Percentiles rank a stretch among this genome's conserved stretches.
Evolutionary conservation across 257 asterid species (phyloP).

Genomic region (Primulina eburnea): DNA sequence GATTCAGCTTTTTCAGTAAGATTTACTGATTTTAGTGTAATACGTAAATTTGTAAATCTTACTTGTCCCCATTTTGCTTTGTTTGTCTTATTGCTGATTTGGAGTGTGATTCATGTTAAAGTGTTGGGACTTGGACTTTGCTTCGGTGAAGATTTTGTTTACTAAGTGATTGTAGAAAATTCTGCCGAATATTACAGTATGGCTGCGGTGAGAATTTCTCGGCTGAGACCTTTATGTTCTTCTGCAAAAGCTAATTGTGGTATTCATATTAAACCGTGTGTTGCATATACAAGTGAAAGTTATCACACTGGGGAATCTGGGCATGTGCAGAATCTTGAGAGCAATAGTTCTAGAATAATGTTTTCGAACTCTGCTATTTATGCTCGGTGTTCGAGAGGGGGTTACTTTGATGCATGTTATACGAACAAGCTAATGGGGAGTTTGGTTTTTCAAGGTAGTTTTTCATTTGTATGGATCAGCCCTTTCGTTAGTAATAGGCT

Average conservation of each 20-base stretch:
- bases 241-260: slow-evolving; percentile 25
- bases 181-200: slow-evolving; percentile 29
- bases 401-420: slow-evolving; percentile 10
- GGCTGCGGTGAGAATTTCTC: slow-evolving; percentile 43
- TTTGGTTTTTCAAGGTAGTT: slow-evolving; percentile 25
- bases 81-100: neutral
- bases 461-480: slow-evolving; percentile 35
- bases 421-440: slow-evolving; percentile 22
- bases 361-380: slow-evolving; percentile 23
- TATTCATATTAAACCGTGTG: slow-evolving; percentile 30
- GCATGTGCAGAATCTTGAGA: slow-evolving; percentile 23
- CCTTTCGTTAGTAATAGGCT: slow-evolving; percentile 33
- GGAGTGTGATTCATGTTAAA: neutral
- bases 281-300: slow-evolving; percentile 28
- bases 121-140: slow-evolving; percentile 7
- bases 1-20: neutral
- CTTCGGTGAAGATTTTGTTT: slow-evolving; percentile 11
- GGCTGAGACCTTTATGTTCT: slow-evolving; percentile 28
- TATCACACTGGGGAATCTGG: slow-evolving; percentile 32
- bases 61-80: neutral
- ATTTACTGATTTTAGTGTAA: neutral
- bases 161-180: neutral
- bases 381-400: slow-evolving; percentile 21
- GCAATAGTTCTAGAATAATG: slow-evolving; percentile 28
- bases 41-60: neutral